Percentiles rank a stretch among this genome's conserved stretches.
Evolutionary conservation across 2,329 filamentous ascomycete genomes (phyloP).

Genomic region (Hymenoscyphus scutula): DNA sequence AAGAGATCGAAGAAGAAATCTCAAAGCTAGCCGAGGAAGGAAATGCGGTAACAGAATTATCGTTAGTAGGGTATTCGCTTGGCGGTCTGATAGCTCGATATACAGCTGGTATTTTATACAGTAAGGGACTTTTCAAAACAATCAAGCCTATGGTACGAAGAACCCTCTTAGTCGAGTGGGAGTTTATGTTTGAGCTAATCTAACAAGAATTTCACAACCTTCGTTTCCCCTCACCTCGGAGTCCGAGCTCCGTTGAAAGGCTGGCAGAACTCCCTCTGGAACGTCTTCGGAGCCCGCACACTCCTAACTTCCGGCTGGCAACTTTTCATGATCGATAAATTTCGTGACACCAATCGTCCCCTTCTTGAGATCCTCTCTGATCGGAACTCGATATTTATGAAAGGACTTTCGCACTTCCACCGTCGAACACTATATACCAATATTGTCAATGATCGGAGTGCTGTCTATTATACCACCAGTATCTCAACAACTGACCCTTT

Average conservation of each 20-base stretch:
- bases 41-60: slow-evolving; percentile 74
- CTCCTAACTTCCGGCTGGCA: slow-evolving; percentile 83
- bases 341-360: slow-evolving; percentile 78
- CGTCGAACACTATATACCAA: slow-evolving; percentile 80
- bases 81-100: slow-evolving; percentile 86
- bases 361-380: slow-evolving; percentile 83
- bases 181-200: background rate
- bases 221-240: slow-evolving; percentile 79
- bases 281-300: slow-evolving; percentile 77
- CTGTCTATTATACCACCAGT: slow-evolving; percentile 78
- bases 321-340: slow-evolving; percentile 81
- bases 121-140: slow-evolving; percentile 74
- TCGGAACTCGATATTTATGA: slow-evolving; percentile 80
- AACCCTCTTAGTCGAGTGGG: background rate
- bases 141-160: slow-evolving; percentile 69
- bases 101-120: slow-evolving; percentile 77
- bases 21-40: slow-evolving; percentile 57
- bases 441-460: slow-evolving; percentile 78
- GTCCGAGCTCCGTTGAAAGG: slow-evolving; percentile 67
- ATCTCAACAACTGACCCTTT: slow-evolving; percentile 80
- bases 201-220: slow-evolving; percentile 83
- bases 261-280: slow-evolving; percentile 69
- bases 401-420: slow-evolving; percentile 72
- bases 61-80: slow-evolving; percentile 84
- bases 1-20: slow-evolving; percentile 65